Percentiles rank a stretch among this genome's conserved stretches.
phyloP scores from a whole-genome alignment of 495 filamentous ascomycete genomes.

The Hypoxylon lenormandii region DNA sequence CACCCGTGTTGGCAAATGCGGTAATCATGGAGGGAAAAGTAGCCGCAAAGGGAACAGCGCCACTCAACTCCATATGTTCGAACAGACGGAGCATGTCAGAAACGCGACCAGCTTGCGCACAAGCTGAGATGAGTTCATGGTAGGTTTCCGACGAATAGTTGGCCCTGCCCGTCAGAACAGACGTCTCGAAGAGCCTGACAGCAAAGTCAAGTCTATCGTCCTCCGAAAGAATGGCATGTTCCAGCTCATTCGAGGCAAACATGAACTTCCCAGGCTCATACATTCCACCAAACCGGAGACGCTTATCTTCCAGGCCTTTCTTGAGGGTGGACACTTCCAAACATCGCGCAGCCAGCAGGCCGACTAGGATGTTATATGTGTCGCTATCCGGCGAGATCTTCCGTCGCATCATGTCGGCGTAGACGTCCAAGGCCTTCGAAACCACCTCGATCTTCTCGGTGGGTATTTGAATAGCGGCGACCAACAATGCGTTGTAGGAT shows the following conservation, averaged over 20 bases:
- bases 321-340: constrained; percentile 77
- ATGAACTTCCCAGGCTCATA: constrained; percentile 89
- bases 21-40: constrained; percentile 93
- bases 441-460: constrained; percentile 80
- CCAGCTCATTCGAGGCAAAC: constrained; percentile 85
- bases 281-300: constrained; percentile 83
- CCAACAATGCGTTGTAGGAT: constrained; percentile 89
- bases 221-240: constrained; percentile 82
- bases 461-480: constrained; percentile 81
- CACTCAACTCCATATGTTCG: constrained; percentile 84
- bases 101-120: constrained; percentile 78
- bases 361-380: constrained; percentile 87
- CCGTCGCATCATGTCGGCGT: constrained; percentile 92
- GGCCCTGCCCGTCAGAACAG: constrained; percentile 72
- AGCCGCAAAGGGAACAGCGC: constrained; percentile 76
- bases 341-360: constrained; percentile 80
- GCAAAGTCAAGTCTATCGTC: constrained; percentile 87
- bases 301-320: constrained; percentile 77
- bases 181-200: constrained; percentile 82
- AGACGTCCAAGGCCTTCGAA: constrained; percentile 90
- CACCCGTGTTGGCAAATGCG: constrained; percentile 82
- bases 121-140: constrained; percentile 82
- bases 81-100: constrained; percentile 90
- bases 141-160: constrained; percentile 74
- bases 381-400: constrained; percentile 81